Conservation (phyloP, 2,329 filamentous ascomycete species). For the Microthyrium microscopicum region DNA sequence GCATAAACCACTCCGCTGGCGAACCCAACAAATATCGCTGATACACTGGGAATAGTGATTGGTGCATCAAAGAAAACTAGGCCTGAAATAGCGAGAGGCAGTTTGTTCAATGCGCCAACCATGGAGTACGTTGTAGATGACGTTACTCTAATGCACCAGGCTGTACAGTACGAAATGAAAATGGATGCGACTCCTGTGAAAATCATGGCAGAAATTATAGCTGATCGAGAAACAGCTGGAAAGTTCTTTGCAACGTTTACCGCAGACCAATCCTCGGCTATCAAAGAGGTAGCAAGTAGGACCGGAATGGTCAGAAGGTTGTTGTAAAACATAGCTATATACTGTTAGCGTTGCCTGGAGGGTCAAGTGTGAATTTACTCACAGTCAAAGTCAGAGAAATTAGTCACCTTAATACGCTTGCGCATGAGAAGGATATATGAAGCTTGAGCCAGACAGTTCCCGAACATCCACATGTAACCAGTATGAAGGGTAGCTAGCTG, state of each 20-base stretch:
- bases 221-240: constrained; percentile 59
- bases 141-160: constrained; percentile 95
- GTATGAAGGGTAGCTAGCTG: constrained; percentile 81
- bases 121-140: constrained; percentile 97
- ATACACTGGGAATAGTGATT: constrained; percentile 78
- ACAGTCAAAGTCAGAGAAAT: constrained; percentile 99
- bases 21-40: constrained; percentile 82
- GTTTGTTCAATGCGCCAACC: constrained; percentile 97
- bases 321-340: constrained; percentile 96
- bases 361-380: constrained; percentile 34
- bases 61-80: constrained; percentile 91
- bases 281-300: constrained; percentile 61
- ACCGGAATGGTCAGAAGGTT: constrained; percentile 93
- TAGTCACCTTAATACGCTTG: constrained; percentile 97
- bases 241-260: constrained; percentile 77
- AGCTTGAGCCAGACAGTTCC: constrained; percentile 91
- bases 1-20: constrained; percentile 84
- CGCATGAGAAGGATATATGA: constrained; percentile 84
- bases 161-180: constrained; percentile 98
- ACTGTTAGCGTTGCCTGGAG: constrained; percentile 1
- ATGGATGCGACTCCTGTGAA: constrained; percentile 85
- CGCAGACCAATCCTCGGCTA: constrained; percentile 83
- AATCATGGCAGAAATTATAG: constrained; percentile 72
- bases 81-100: constrained; percentile 83
- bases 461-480: constrained; percentile 93